Evolutionary conservation across 768 basidiomycete species (phyloP).

Genomic region (Lentinus brumalis): DNA sequence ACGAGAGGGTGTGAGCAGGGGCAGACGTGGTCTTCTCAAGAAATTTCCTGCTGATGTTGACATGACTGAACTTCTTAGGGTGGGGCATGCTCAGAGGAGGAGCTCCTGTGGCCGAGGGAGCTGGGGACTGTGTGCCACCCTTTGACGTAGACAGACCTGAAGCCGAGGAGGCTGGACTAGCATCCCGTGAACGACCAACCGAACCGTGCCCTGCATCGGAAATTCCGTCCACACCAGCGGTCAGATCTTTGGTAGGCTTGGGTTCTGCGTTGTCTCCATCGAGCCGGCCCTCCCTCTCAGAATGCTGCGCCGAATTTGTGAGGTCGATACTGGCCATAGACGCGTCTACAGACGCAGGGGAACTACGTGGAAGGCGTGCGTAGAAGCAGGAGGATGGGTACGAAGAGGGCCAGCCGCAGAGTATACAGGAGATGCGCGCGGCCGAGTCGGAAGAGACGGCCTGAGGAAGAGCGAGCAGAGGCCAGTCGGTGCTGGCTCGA

Average conservation of each 20-base stretch:
- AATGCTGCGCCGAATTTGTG: constrained; percentile 48
- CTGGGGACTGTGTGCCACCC: constrained; percentile 16
- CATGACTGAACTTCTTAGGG: constrained; percentile 84
- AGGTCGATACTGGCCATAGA: constrained; percentile 75
- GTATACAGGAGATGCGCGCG: not conserved
- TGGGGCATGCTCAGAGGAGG: constrained; percentile 42
- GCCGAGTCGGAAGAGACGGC: not conserved
- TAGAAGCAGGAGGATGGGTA: not conserved
- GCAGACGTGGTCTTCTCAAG: constrained; percentile 79
- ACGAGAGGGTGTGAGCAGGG: constrained; percentile 45
- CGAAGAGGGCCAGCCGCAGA: not conserved
- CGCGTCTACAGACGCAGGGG: constrained; percentile 69
- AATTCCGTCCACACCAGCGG: constrained; percentile 5
- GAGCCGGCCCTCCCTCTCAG: constrained; percentile 23
- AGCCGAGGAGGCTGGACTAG: constrained; percentile 23
- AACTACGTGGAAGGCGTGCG: not conserved
- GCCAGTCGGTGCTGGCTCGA: not conserved
- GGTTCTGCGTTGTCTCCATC: constrained; percentile 4
- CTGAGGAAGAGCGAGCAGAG: not conserved
- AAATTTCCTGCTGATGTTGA: constrained; percentile 97
- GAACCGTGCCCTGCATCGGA: not conserved
- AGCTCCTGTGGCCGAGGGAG: constrained; percentile 14
- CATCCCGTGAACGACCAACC: constrained; percentile 15
- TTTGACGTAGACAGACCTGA: constrained; percentile 18
- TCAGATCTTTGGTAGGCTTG: constrained; percentile 9